A percentile compares a stretch with the other conserved stretches of the same genome.
Conservation (phyloP, 805 yeast species). For the Starmera dryadoides region DNA sequence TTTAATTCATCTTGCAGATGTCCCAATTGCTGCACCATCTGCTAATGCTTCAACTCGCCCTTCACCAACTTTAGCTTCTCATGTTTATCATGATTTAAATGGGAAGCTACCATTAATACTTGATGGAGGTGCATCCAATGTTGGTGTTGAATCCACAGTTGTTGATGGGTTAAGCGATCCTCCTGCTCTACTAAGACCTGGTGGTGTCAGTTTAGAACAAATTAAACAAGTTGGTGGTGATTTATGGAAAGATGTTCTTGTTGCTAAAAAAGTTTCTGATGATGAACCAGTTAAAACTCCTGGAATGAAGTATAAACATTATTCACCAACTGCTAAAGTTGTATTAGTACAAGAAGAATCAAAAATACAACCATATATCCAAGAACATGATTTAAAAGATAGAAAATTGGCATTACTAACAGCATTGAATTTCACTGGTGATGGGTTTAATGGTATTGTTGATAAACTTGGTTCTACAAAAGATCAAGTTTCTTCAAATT, state of each 20-base stretch:
- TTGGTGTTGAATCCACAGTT: conserved; percentile 93
- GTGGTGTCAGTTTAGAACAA: conserved; percentile 82
- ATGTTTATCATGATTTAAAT: conserved; percentile 73
- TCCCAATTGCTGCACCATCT: conserved; percentile 95
- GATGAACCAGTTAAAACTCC: conserved; percentile 86
- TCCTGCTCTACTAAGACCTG: conserved; percentile 88
- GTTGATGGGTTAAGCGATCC: conserved; percentile 83
- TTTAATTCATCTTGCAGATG: conserved; percentile 71
- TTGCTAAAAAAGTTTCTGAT: conserved; percentile 55
- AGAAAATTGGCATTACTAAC: conserved; percentile 47
- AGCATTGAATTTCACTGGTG: conserved; percentile 20
- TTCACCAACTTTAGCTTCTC: conserved; percentile 83
- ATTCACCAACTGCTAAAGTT: conserved; percentile 86
- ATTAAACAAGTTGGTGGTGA: conserved; percentile 60
- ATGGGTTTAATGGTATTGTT: conserved; percentile 13
- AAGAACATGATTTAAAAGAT: conserved; percentile 14
- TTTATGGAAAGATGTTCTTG: conserved; percentile 53
- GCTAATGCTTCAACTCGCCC: conserved; percentile 96
- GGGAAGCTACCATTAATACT: conserved; percentile 77
- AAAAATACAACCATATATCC: conserved; percentile 20
- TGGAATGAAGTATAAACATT: conserved; percentile 96
- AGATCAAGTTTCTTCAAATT: conserved; percentile 60
- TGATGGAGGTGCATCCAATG: conserved; percentile 85
- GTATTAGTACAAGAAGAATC: conserved; percentile 45
- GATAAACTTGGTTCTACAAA: conserved; percentile 35